These are phyloP conservation scores for Mariannaea elegans DNA, from an alignment of 2,329 filamentous ascomycete genomes.

Conservation along the genomic window DNA sequence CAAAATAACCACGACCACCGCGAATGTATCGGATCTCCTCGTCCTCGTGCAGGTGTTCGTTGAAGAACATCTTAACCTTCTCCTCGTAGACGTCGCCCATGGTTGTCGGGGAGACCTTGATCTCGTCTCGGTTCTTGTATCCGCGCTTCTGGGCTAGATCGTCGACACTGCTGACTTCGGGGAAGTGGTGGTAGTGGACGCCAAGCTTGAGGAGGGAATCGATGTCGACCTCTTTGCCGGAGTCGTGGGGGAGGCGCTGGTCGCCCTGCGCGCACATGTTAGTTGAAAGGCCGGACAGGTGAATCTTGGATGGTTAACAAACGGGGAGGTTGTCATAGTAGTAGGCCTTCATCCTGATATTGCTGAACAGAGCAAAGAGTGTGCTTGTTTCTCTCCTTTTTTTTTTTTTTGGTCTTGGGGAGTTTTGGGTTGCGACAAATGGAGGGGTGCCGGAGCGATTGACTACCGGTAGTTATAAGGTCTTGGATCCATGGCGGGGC, in stretches of 20 bases:
- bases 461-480: too few relatives aligned
- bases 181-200: slow-evolving; percentile 79
- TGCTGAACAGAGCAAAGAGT: not conserved
- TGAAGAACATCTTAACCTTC: slow-evolving; percentile 93
- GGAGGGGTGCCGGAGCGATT: slow-evolving; percentile 9
- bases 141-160: slow-evolving; percentile 75
- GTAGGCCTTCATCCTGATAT: slow-evolving; percentile 64
- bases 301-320: slow-evolving; percentile 39
- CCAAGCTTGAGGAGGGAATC: slow-evolving; percentile 77
- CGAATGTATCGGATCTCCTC: slow-evolving; percentile 97
- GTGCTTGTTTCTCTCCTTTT: too few relatives aligned
- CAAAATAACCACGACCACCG: slow-evolving; percentile 90
- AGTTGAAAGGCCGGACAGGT: slow-evolving; percentile 1
- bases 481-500: slow-evolving; percentile 29
- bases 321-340: slow-evolving; percentile 65
- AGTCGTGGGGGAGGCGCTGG: slow-evolving; percentile 91
- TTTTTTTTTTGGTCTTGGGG: not conserved
- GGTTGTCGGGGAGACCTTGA: slow-evolving; percentile 84
- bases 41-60: slow-evolving; percentile 96
- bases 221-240: slow-evolving; percentile 72
- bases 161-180: slow-evolving; percentile 74
- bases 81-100: slow-evolving; percentile 91
- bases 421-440: not conserved
- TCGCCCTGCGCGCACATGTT: slow-evolving; percentile 72
- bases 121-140: slow-evolving; percentile 96